These are phyloP conservation scores for Verticillium tricorpus DNA, from an alignment of 2,329 filamentous ascomycete species.

Conservation along the genomic window DNA sequence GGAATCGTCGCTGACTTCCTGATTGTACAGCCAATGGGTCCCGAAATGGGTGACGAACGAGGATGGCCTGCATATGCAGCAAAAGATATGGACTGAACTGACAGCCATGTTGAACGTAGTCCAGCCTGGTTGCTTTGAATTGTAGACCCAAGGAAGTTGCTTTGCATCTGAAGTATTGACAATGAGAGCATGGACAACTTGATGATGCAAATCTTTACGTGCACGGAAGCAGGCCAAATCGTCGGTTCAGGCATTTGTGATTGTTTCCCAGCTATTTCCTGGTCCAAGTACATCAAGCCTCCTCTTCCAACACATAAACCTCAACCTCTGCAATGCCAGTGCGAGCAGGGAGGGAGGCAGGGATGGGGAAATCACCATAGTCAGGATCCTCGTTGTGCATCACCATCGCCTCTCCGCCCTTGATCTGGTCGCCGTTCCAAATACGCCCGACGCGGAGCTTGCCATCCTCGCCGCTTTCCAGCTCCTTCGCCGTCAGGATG, in stretches of 20 bases:
- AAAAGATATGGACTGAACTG: too few species aligned
- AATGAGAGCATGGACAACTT: too few species aligned
- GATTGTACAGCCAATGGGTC: too few species aligned
- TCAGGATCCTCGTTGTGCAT: constrained; percentile 53
- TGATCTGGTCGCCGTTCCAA: constrained; percentile 35
- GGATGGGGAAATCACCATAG: constrained; percentile 51
- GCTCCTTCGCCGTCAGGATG: constrained; percentile 27
- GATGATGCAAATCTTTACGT: too few species aligned
- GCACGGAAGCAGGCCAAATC: too few species aligned
- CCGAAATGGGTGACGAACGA: too few species aligned
- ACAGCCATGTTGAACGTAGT: too few species aligned
- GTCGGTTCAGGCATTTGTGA: background rate
- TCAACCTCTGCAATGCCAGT: constrained; percentile 39
- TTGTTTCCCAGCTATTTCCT: background rate
- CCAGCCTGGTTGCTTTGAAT: too few species aligned
- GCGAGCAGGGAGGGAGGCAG: constrained; percentile 45
- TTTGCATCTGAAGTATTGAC: too few species aligned
- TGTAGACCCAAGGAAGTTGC: too few species aligned
- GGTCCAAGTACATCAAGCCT: background rate
- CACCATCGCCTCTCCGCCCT: constrained; percentile 38
- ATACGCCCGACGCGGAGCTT: constrained; percentile 22
- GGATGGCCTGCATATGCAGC: too few species aligned
- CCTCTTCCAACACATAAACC: background rate
- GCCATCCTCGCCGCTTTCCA: constrained; percentile 25
- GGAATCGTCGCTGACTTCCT: too few species aligned